Percentiles rank a stretch among this genome's conserved stretches.
phyloP scores from a whole-genome alignment of 495 filamentous ascomycete genomes.

The Xylaria scruposa region DNA sequence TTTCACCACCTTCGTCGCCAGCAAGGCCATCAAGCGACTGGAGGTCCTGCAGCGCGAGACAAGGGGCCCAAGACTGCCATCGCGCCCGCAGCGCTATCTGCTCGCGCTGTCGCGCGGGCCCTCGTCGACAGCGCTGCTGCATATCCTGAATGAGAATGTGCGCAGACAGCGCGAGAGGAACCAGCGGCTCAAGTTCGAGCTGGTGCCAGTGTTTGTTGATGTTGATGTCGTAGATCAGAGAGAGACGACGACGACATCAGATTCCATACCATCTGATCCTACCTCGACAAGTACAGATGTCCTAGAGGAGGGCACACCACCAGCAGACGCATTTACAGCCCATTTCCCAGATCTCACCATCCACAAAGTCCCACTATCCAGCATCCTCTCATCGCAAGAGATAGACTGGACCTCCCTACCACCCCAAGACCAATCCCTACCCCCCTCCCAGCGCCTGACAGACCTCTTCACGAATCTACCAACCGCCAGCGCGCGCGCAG shows the following conservation, averaged over 20 bases:
- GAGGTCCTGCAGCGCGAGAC: slow-evolving; percentile 57
- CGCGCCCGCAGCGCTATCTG: slow-evolving; percentile 62
- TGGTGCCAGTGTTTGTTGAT: slow-evolving; percentile 56
- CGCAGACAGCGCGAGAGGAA: slow-evolving; percentile 61
- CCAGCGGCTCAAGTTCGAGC: slow-evolving; percentile 65
- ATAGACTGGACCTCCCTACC: slow-evolving; percentile 51
- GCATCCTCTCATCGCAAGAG: slow-evolving; percentile 50
- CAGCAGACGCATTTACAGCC: slow-evolving; percentile 37
- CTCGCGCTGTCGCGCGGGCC: slow-evolving; percentile 84
- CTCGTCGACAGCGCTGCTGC: slow-evolving; percentile 78
- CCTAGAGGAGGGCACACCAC: neutral
- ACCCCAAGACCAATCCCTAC: slow-evolving; percentile 45
- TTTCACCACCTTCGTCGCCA: slow-evolving; percentile 74
- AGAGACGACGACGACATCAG: neutral
- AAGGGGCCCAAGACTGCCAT: slow-evolving; percentile 46
- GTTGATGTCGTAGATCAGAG: neutral
- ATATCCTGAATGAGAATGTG: slow-evolving; percentile 74
- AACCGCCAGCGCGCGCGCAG: slow-evolving; percentile 75
- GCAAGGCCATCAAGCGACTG: slow-evolving; percentile 81
- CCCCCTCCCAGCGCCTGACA: slow-evolving; percentile 39
- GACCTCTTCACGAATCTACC: slow-evolving; percentile 65
- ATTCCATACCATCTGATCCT: neutral
- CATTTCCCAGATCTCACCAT: slow-evolving; percentile 68
- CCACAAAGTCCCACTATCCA: slow-evolving; percentile 61
- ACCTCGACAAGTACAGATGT: neutral